Base-by-base conservation (phyloP, 441 rosid genomes). In the Viola pubescens region DNA sequence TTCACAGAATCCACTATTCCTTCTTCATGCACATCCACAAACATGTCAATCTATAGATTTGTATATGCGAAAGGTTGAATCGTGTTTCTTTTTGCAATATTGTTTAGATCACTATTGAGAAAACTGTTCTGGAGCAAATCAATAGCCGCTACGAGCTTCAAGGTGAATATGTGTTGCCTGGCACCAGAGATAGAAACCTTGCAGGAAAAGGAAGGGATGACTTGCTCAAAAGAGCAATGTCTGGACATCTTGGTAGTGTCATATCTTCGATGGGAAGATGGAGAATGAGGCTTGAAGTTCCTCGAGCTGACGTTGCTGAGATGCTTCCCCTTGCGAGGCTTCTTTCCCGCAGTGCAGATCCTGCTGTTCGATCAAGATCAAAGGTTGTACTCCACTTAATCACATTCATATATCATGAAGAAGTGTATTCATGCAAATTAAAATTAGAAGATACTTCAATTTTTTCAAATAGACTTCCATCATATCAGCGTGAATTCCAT, bases 281-380 rank as follows among this genome's bases (percentile, higher is more conserved):
- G 99, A 88, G 99, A 81, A 81, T 94, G 96, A 87, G 97, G 77
- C 97, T 94, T 72, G 99, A 94, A 82, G 99, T 90, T 73, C 94
- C 99, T 63, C 82, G 80, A 70, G 99, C 99, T 54, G 97, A 94
- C 85, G 95, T 85, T 58, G 94, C 95, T 65, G 99, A 94, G 83
- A 90, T 94, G 99, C 99, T 94, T 74, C 99, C 97, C 54, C 91
- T 94, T 77, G 99, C 99, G 45, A 82, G 96, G 71, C 95, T 94
- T 66, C 87, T 94, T 66, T 90, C 99, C 67, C 84, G 97, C 75
- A 90, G 96, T 75, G 80, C 88, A 65, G 99, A 94, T 84, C 99
- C 99, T 69, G 97, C 91, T 72, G 97, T 94, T 71, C 95, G 78
- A 54, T 85, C 89, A 62, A 85, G 97, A 77, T 85, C 99, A 69